Base-by-base conservation (phyloP, 345 rosid genomes). In the Dovyalis caffra region DNA sequence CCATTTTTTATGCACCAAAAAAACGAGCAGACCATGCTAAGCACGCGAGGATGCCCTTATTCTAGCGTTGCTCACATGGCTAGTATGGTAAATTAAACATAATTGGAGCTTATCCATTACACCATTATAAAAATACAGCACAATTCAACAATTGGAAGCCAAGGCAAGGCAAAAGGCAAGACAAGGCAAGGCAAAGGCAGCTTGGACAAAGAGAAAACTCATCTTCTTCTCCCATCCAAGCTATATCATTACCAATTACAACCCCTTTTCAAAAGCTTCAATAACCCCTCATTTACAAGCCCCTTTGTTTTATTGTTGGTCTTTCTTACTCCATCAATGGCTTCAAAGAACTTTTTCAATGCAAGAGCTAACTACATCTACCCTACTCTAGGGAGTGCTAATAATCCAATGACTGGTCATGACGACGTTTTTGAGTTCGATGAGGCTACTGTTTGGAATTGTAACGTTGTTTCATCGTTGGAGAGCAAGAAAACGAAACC, bases 371-470 rank as follows among this genome's bases (percentile, higher is more conserved):
- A 45, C 66, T 83, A 82, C 82, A 83, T 84, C 72, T 80, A 83
- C 68, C 88, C 85, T 43, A 66, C 83, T 40, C 73, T 77, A 66
- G 85, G 74, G n/a, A 53, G 78, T 66, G 83, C 64, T 4, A 72
- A 35, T 15, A 34, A 35, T 25, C 62, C 38, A 31, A 0, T 51
- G 28, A 72, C 37, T 63, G 4, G 29, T 12, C 77, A 79, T 33
- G 83, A 78, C 38, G 28, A 34, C 64, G 68, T 74, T 47, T 87
- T 84, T 61, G 91, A 92, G 56, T 88, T 92, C 57, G 90, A 90
- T 0, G 97, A 92, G 77, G 81, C 85, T 5, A 93, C 89, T 61
- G 56, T 87, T 15, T 89, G 85, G 81, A 78, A 37, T 23, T 53
- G 74, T 15, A 77, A 72, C 35, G 72, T 81, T 40, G 15, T 49